Evolutionary conservation across 805 yeast genomes (phyloP).

Genomic region (Alloascoidea hylecoeti): DNA sequence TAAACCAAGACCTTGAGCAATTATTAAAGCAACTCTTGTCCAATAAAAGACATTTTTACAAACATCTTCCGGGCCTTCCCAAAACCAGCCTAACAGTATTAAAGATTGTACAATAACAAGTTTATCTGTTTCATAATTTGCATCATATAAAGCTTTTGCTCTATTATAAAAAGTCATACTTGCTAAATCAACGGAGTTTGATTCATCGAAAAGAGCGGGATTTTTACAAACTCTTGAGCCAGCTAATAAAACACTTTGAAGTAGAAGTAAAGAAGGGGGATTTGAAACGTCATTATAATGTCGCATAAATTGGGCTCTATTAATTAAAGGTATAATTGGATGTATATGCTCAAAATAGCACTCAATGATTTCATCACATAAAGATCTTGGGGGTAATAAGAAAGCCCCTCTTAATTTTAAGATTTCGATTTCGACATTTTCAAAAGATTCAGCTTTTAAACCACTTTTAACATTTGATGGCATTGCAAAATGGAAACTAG

Average conservation of each 20-base stretch:
- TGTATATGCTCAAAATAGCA: conserved; percentile 51
- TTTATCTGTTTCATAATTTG: conserved; percentile 53
- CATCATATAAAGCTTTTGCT: conserved; percentile 63
- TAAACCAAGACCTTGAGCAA: conserved; percentile 67
- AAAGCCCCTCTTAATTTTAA: conserved; percentile 59
- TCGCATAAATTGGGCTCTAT: conserved; percentile 45
- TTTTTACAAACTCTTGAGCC: conserved; percentile 50
- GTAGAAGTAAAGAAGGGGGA: conserved; percentile 46
- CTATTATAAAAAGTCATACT: conserved; percentile 49
- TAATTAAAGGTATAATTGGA: conserved; percentile 55
- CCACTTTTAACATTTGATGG: conserved; percentile 14
- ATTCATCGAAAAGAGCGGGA: conserved; percentile 32
- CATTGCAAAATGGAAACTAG: conserved; percentile 23
- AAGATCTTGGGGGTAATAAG: conserved; percentile 42
- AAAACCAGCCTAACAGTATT: conserved; percentile 47
- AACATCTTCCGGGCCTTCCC: conserved; percentile 64
- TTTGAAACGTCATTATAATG: conserved; percentile 38
- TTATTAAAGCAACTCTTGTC: conserved; percentile 53
- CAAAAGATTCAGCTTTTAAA: conserved; percentile 19
- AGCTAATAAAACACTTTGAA: conserved; percentile 58
- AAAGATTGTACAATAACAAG: conserved; percentile 47
- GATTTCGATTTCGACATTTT: conserved; percentile 51
- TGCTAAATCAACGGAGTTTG: conserved; percentile 33
- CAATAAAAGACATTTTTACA: conserved; percentile 55
- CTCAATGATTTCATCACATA: conserved; percentile 45